Conservation (phyloP, 192 early-diverging fungal genomes). For the Coemansia sp. region DNA sequence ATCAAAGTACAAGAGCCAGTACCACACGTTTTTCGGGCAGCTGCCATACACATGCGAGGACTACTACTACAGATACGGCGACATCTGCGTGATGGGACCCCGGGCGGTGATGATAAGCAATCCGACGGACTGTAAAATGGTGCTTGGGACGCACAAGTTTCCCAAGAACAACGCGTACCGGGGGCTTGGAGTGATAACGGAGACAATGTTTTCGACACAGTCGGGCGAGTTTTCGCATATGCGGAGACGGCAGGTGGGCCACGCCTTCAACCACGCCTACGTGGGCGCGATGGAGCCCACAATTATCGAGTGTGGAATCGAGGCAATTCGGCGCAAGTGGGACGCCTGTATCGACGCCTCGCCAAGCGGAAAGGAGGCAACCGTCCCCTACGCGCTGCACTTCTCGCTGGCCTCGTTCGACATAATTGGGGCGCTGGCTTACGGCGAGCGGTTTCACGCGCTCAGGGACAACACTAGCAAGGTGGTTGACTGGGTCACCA, state of each 20-base stretch:
- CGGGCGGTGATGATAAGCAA: conserved; percentile 25
- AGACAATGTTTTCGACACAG: conserved; percentile 23
- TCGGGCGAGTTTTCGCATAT: conserved; percentile 13
- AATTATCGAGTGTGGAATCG: conserved; percentile 25
- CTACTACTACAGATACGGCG: conserved; percentile 34
- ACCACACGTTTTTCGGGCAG: conserved; percentile 7
- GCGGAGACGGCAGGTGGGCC: conserved; percentile 21
- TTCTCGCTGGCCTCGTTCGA: conserved; percentile 23
- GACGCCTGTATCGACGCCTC: neutral
- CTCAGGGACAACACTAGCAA: conserved; percentile 8
- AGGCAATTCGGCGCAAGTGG: conserved; percentile 9
- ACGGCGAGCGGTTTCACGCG: conserved; percentile 16
- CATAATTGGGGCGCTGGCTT: conserved; percentile 30
- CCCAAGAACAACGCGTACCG: conserved; percentile 26
- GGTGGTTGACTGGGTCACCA: conserved; percentile 19
- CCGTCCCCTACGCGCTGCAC: conserved; percentile 11
- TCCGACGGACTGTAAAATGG: conserved; percentile 15
- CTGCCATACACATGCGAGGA: conserved; percentile 16
- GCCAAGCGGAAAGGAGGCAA: neutral
- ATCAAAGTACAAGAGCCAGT: conserved; percentile 1
- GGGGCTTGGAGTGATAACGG: conserved; percentile 7
- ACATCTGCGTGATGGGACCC: conserved; percentile 28
- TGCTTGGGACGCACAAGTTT: conserved; percentile 21
- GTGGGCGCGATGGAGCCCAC: conserved; percentile 21
- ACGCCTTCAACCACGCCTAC: neutral